Evolutionary conservation across 2,329 filamentous ascomycete genomes (phyloP).

Genomic region (Cercospora canescens): DNA sequence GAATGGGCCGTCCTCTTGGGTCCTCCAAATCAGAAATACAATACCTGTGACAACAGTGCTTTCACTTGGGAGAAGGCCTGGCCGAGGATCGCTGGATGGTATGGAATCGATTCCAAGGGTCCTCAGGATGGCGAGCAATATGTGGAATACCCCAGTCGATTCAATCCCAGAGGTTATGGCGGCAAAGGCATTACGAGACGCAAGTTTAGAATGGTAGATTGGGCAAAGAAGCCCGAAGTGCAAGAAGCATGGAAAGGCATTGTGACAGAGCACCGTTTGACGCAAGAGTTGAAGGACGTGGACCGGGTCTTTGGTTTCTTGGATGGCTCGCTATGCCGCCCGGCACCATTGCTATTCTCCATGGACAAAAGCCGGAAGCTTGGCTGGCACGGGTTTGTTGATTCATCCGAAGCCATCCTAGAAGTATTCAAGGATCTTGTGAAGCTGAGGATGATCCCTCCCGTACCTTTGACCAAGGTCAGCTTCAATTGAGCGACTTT

Average conservation of each 20-base stretch:
- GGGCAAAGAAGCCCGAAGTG: conserved; percentile 49
- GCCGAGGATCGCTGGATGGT: conserved; percentile 49
- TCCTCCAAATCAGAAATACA: conserved; percentile 50
- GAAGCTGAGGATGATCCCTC: conserved; percentile 47
- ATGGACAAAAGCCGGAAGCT: conserved; percentile 50
- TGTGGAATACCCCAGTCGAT: conserved; percentile 27
- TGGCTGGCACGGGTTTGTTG: conserved; percentile 51
- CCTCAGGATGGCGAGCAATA: conserved; percentile 30
- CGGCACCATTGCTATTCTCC: conserved; percentile 29
- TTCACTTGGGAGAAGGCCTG: conserved; percentile 55
- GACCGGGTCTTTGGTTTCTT: conserved; percentile 51
- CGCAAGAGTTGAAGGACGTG: conserved; percentile 39
- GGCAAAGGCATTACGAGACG: conserved; percentile 29
- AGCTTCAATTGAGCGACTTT: conserved; percentile 23
- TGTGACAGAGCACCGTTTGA: conserved; percentile 41
- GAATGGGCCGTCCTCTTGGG: conserved; percentile 51
- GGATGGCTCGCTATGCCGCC: conserved; percentile 43
- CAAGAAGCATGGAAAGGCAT: conserved; percentile 50
- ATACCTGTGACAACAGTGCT: conserved; percentile 47
- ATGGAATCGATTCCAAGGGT: conserved; percentile 38
- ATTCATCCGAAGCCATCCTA: conserved; percentile 45
- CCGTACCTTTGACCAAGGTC: conserved; percentile 27
- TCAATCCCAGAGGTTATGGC: conserved; percentile 32
- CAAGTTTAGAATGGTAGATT: conserved; percentile 38
- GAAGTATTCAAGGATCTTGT: conserved; percentile 46